Evolutionary conservation across 345 rosid genomes (phyloP), one percentile per base, ranked within the genome.

Genomic region (Schrenkiella parvula): DNA sequence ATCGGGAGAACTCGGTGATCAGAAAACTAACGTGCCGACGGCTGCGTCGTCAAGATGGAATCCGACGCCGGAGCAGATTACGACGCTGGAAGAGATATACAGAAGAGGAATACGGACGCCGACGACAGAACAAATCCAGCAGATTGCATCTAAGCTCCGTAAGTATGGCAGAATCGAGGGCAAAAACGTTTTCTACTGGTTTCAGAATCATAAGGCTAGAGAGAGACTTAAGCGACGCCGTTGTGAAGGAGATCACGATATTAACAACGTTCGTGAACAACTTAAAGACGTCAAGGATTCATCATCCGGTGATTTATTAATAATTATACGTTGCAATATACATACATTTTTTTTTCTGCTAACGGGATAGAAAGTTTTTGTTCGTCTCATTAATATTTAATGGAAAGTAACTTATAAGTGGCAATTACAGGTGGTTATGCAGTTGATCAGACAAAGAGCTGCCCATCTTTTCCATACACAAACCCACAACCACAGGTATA

Each of bases 111-210:
- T 80, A 17, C 73, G 90, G 25, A 87, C 87, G 8, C 95, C 95
- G 0, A 66, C 86, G 2, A 79, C 92, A 1, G 84, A 86, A 11
- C 83, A 89, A 71, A 89, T 89, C 78, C 88, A 89, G 63, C 79
- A 79, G 68, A 89, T 89, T 21, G 85, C 92, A 4, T 34, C 75
- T 3, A 81, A 81, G 75, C 95, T 89, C 48, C 80, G 87, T 35
- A 71, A 85, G 77, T 89, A 81, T 60, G 95, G 95, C 5, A 84
- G 70, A 76, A 80, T 89, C 21, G 92, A 89, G 76, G 95, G 95
- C 2, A 89, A 89, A 65, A 89, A 87, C 52, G 90, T 89, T 32
- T 89, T 89, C 77, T 89, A 89, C 80, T 89, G 95, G 95, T 87
- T 89, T 66, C 95, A 89, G 58, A 89, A 89, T 52, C 95, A 87